Evolutionary conservation across 257 asterid species (phyloP), one percentile per base, ranked within the genome.

Genomic region (Mitragyna speciosa): DNA sequence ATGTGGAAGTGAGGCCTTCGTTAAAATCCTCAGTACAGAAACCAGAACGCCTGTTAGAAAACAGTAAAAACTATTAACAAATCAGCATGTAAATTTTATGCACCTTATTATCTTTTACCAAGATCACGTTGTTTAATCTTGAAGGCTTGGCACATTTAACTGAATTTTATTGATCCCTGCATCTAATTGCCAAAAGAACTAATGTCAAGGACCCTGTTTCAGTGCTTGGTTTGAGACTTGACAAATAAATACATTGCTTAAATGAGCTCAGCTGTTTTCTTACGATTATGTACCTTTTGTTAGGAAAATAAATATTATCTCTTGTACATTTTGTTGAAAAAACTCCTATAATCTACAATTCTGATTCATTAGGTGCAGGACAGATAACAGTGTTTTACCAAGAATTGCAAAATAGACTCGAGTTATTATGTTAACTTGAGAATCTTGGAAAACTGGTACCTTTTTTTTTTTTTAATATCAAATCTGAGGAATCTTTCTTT

Each of bases 1-100:
- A 33, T 89, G 97, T 49, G 92, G 97, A 43, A 93, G 92, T 11
- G 94, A 90, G 43, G 90, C 94, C 79, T 93, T 92, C 24, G 97
- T 93, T 83, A 91, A 78, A 63, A 90, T 87, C 89, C 97, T 85
- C 79, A 92, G 70, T 12, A 82, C 77, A 3, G 88, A 87, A 22
- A 91, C 88, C 30, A 92, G 51, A 76, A 93, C 96, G 43, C 98
- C 98, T 93, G 92, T 68, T 19, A 68, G 2, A 2, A 68, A 73
- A 70, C 41, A 73, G 41, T 39, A 12, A 33, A 33, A 7, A 10
- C 12, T 56, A 20, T 9, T 67, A 22, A 33, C 33, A 39, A 47
- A 49, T 63, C 56, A 75, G 43, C 0, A n/a, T 0, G 12, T 26
- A n/a, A 33, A 41, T 26, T 4, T 65, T 65, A 33, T 54, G 61